Conservation (phyloP, 2,329 filamentous ascomycete genomes). For the Fusarium sp. region DNA sequence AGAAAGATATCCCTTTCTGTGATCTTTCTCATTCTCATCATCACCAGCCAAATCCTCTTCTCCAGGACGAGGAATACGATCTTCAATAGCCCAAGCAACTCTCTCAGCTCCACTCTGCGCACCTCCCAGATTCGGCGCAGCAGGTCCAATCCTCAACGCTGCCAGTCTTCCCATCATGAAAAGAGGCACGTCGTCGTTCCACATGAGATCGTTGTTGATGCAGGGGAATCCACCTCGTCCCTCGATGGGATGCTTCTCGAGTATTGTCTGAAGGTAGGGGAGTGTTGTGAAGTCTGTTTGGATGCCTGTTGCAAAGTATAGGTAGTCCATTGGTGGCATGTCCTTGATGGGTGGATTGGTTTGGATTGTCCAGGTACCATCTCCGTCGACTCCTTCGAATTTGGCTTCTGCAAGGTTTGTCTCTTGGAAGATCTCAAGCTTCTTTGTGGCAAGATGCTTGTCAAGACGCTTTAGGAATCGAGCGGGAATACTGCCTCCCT, state of each 20-base stretch:
- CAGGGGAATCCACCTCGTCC: conserved; percentile 73
- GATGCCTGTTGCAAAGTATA: conserved; percentile 79
- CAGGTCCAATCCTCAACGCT: conserved; percentile 72
- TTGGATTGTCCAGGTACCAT: conserved; percentile 52
- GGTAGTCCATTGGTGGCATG: conserved; percentile 68
- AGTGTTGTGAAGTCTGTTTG: conserved; percentile 67
- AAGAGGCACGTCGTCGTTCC: conserved; percentile 74
- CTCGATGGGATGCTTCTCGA: conserved; percentile 66
- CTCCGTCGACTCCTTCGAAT: conserved; percentile 56
- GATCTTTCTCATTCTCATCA: conserved; percentile 6
- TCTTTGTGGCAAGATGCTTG: conserved; percentile 60
- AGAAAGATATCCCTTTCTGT: conserved; percentile 45
- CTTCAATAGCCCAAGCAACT: conserved; percentile 73
- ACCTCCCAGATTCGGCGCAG: conserved; percentile 76
- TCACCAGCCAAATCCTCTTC: conserved; percentile 19
- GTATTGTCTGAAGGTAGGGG: conserved; percentile 67
- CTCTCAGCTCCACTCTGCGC: conserved; percentile 76
- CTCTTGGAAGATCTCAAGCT: conserved; percentile 63
- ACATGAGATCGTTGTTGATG: conserved; percentile 78
- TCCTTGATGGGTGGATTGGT: conserved; percentile 61
- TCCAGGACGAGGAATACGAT: conserved; percentile 50
- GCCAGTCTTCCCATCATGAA: conserved; percentile 75
- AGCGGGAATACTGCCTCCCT: conserved; percentile 79
- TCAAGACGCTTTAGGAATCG: conserved; percentile 72
- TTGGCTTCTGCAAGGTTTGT: conserved; percentile 62